A percentile compares a stretch with the other conserved stretches of the same genome.
Conservation (phyloP, 352 stramenopile genomes). For the Albugo candida region DNA sequence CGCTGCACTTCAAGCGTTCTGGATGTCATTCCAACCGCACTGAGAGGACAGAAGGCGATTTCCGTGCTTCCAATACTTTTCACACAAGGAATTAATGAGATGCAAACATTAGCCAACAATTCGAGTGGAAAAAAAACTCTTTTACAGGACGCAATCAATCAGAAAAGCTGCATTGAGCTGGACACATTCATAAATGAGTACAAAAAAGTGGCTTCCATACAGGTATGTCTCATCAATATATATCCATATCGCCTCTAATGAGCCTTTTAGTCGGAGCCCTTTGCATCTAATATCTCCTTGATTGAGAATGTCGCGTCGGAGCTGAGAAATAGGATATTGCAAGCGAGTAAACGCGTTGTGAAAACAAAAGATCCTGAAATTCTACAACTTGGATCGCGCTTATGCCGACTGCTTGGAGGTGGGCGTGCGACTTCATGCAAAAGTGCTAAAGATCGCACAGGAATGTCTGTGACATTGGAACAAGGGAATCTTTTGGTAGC, state of each 20-base stretch:
- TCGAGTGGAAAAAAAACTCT: constrained; percentile 41
- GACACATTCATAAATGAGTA: constrained; percentile 41
- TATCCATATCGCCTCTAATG: too few species aligned
- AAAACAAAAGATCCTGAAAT: constrained; percentile 65
- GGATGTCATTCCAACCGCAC: constrained; percentile 18
- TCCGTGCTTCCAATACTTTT: constrained; percentile 40
- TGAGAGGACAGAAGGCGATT: constrained; percentile 31
- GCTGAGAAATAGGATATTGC: constrained; percentile 29
- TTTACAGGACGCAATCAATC: constrained; percentile 56
- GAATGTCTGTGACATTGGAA: constrained; percentile 91
- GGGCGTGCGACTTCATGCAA: constrained; percentile 89
- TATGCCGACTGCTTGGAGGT: constrained; percentile 71
- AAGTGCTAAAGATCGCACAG: constrained; percentile 89
- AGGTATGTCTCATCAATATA: too few species aligned
- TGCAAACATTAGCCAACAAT: constrained; percentile 64
- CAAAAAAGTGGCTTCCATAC: constrained; percentile 18
- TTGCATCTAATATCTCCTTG: too few species aligned
- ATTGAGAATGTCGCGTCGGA: constrained; percentile 11
- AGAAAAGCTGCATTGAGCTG: constrained; percentile 39
- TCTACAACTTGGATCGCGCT: constrained; percentile 35
- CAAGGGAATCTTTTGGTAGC: constrained; percentile 48
- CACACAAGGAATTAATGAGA: constrained; percentile 66
- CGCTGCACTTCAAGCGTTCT: constrained; percentile 25
- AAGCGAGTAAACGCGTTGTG: constrained; percentile 42
- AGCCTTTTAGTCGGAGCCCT: too few species aligned